Conservation (phyloP, 2,329 filamentous ascomycete species). For the Fusarium sp. region DNA sequence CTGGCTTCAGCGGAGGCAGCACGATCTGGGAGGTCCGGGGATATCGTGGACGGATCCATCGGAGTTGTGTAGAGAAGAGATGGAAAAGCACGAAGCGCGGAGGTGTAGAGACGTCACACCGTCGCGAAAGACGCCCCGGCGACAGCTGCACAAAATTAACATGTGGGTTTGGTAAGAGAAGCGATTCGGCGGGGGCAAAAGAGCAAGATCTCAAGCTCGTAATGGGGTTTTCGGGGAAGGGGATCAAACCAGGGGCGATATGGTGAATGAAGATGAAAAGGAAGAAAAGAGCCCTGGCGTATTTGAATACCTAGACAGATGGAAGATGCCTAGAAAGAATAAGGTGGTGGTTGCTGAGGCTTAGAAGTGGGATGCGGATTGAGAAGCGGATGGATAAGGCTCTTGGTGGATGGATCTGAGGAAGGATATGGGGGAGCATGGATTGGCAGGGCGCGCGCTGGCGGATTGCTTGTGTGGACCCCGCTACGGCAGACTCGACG, state of each 20-base stretch:
- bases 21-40: constrained; percentile 65
- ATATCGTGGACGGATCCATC: constrained; percentile 65
- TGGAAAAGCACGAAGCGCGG: constrained; percentile 52
- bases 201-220: constrained; percentile 29
- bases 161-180: constrained; percentile 58
- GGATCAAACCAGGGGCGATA: constrained; percentile 18
- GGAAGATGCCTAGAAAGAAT: constrained; percentile 18
- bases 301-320: constrained; percentile 8
- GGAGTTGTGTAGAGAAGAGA: constrained; percentile 53
- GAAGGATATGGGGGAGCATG: constrained; percentile 41
- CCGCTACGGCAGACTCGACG: constrained; percentile 34
- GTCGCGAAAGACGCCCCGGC: constrained; percentile 65
- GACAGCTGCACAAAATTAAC: constrained; percentile 65
- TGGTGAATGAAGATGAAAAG: constrained; percentile 6
- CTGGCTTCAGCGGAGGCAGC: constrained; percentile 71
- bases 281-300: constrained; percentile 20
- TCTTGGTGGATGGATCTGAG: constrained; percentile 36
- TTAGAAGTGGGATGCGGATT: constrained; percentile 37
- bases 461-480: constrained; percentile 51
- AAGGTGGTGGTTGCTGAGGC: constrained; percentile 24
- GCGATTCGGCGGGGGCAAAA: constrained; percentile 33
- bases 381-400: constrained; percentile 34
- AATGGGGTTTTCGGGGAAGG: constrained; percentile 10
- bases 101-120: constrained; percentile 61
- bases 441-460: constrained; percentile 47